phyloP scores from a whole-genome alignment of 176 grass and related monocot species.

The Canna indica region DNA sequence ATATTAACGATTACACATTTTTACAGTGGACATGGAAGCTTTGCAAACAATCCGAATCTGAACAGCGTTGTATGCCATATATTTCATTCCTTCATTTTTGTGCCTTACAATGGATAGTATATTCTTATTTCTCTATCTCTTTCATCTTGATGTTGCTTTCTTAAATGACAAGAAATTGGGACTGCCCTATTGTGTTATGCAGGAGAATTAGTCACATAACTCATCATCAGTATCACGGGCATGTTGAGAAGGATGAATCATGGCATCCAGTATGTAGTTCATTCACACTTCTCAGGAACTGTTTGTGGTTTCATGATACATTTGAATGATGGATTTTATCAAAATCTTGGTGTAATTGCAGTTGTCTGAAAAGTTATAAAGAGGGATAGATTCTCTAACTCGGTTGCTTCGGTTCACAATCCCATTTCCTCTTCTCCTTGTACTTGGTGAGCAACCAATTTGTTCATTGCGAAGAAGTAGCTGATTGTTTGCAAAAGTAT shows the following conservation, averaged over 20 bases:
- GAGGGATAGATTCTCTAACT: conserved; percentile 25
- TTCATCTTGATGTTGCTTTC: not conserved
- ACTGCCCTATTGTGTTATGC: not conserved
- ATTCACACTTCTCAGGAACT: not conserved
- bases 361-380: conserved; percentile 64
- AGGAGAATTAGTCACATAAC: conserved; percentile 97
- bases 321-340: not conserved
- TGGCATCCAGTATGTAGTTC: conserved; percentile 66
- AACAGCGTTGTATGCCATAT: conserved; percentile 65
- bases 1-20: not conserved
- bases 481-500: not conserved
- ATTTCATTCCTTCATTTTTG: conserved; percentile 66
- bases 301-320: not conserved
- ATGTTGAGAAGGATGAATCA: conserved; percentile 76
- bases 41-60: conserved; percentile 40
- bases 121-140: not conserved
- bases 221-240: conserved; percentile 86
- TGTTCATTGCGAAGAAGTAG: not conserved
- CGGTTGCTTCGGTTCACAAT: conserved; percentile 52
- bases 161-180: not conserved
- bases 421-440: conserved; percentile 59
- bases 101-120: conserved; percentile 84
- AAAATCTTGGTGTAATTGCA: conserved; percentile 25
- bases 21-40: conserved; percentile 78
- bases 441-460: conserved; percentile 48